phyloP scores from a whole-genome alignment of 2,329 filamentous ascomycete genomes.

The Fusarium drepaniforme region DNA sequence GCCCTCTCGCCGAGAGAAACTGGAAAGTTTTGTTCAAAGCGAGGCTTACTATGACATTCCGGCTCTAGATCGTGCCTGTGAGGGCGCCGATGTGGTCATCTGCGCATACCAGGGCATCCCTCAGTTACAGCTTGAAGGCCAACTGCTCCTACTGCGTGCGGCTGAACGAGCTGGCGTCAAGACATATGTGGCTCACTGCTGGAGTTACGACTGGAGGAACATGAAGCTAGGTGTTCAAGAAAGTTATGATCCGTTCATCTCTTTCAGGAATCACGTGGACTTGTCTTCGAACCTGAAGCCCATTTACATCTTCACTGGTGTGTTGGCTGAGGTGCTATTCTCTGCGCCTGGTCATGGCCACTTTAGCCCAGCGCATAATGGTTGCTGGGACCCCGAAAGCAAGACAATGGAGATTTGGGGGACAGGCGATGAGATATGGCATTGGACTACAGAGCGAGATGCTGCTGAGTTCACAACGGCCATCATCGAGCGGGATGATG shows the following conservation, averaged over 20 bases:
- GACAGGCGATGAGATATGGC: not conserved
- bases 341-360: not conserved
- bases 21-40: constrained; percentile 45
- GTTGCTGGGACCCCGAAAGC: not conserved
- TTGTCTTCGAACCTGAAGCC: constrained; percentile 45
- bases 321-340: constrained; percentile 1
- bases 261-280: constrained; percentile 48
- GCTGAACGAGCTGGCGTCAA: constrained; percentile 50
- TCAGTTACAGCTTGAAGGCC: constrained; percentile 45
- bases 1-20: constrained; percentile 13
- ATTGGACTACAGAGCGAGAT: not conserved
- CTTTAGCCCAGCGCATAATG: not conserved
- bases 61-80: constrained; percentile 47
- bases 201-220: constrained; percentile 50
- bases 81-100: constrained; percentile 52
- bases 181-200: constrained; percentile 45
- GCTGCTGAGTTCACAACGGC: not conserved
- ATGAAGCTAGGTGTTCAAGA: constrained; percentile 46
- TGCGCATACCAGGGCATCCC: constrained; percentile 43
- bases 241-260: constrained; percentile 49
- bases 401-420: constrained; percentile 1
- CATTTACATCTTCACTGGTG: constrained; percentile 47
- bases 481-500: not conserved
- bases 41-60: constrained; percentile 44
- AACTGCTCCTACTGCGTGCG: constrained; percentile 51